Evolutionary conservation across 148 eudicot genomes (phyloP).

Genomic region (Silene conica): DNA sequence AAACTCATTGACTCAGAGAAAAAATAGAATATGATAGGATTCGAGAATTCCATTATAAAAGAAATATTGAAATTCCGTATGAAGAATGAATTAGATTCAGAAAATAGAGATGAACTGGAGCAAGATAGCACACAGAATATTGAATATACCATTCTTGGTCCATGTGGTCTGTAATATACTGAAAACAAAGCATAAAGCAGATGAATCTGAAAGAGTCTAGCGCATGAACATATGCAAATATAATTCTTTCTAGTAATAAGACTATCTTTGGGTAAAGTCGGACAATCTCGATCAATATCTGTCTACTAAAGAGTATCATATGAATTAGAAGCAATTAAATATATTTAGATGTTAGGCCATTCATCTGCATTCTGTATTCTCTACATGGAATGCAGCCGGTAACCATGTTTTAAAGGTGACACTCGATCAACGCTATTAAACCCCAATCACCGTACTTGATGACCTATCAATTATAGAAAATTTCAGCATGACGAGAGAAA

Average conservation of each 20-base stretch:
- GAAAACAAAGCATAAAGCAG: background rate
- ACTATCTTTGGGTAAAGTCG: background rate
- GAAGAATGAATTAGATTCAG: too few relatives aligned
- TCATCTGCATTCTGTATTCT: background rate
- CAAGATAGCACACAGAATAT: too few relatives aligned
- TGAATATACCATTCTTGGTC: too few relatives aligned
- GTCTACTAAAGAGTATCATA: background rate
- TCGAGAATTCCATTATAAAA: too few relatives aligned
- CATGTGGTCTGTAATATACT: too few relatives aligned
- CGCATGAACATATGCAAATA: background rate
- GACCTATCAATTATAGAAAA: background rate
- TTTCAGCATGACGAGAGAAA: background rate
- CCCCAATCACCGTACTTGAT: background rate
- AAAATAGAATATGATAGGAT: too few relatives aligned
- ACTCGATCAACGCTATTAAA: background rate
- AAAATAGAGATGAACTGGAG: too few relatives aligned
- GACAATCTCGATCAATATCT: background rate
- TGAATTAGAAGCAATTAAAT: background rate
- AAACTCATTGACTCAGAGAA: too few relatives aligned
- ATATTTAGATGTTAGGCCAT: background rate
- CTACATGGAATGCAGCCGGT: background rate
- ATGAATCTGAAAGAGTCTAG: background rate
- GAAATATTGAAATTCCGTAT: too few relatives aligned
- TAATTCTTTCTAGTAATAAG: background rate
- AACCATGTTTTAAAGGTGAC: constrained; percentile 1